Percentiles rank a stretch among this genome's conserved stretches.
phyloP scores from a whole-genome alignment of 192 early-diverging fungal species.

The Rhizoclosmatium sp. region DNA sequence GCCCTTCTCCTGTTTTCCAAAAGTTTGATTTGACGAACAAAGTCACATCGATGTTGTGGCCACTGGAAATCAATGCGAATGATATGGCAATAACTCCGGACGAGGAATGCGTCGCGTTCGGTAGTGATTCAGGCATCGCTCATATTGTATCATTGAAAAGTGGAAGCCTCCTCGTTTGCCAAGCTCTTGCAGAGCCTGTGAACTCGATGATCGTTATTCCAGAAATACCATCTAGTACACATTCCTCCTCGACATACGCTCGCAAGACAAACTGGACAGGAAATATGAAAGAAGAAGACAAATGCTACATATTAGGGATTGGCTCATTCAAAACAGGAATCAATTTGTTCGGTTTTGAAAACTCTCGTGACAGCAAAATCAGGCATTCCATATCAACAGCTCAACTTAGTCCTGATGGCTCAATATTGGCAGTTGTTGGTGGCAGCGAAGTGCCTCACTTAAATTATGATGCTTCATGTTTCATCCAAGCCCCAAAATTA shows the following conservation, averaged over 20 bases:
- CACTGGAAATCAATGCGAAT: not conserved
- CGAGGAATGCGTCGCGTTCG: conserved; percentile 8
- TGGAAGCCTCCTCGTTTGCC: not conserved
- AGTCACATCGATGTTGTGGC: conserved; percentile 6
- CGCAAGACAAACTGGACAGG: conserved; percentile 18
- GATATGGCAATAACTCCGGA: conserved; percentile 4
- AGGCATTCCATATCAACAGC: not conserved
- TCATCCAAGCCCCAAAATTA: not conserved
- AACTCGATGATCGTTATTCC: conserved; percentile 12
- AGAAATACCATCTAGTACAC: not conserved
- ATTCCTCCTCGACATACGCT: not conserved
- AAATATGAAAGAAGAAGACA: not conserved
- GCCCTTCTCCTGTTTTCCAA: conserved; percentile 7
- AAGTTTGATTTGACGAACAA: conserved; percentile 5
- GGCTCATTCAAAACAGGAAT: not conserved
- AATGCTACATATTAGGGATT: not conserved
- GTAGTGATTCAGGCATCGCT: not conserved
- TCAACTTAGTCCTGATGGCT: not conserved
- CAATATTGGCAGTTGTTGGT: not conserved
- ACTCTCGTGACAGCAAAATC: not conserved
- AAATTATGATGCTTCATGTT: conserved; percentile 2
- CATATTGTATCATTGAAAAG: conserved; percentile 5
- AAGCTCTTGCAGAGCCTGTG: conserved; percentile 17
- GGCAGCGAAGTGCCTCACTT: not conserved
- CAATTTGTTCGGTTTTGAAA: not conserved